Percentiles rank a stretch among this genome's conserved stretches.
Conservation (phyloP, 1,139 yeast species). For the Maudiozyma humilis region DNA sequence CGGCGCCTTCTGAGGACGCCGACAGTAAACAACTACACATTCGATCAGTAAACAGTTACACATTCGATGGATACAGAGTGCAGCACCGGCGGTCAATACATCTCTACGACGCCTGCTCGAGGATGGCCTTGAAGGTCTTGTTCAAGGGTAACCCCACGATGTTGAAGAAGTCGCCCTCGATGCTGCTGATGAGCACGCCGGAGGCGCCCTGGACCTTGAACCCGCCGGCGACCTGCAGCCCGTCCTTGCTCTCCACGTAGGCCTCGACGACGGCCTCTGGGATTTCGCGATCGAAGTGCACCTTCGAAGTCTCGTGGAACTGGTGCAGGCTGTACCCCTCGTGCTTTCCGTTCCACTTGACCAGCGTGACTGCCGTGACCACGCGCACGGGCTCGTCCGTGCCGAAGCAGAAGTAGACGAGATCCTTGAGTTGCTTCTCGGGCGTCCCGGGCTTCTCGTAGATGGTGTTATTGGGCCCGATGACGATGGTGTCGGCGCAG, state of each 20-base stretch:
- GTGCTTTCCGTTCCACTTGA: constrained; percentile 12
- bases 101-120: background rate
- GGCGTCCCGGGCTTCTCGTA: constrained; percentile 68
- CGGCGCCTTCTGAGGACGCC: too few relatives aligned
- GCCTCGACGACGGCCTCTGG: constrained; percentile 46
- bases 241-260: constrained; percentile 69
- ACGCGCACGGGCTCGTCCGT: constrained; percentile 41
- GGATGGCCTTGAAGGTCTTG: constrained; percentile 16
- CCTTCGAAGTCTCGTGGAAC: constrained; percentile 38
- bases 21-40: too few relatives aligned
- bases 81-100: too few relatives aligned
- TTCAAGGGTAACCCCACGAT: constrained; percentile 84
- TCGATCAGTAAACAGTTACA: background rate
- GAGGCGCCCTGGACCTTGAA: constrained; percentile 75
- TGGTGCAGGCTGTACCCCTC: constrained; percentile 20
- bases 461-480: constrained; percentile 52
- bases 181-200: constrained; percentile 50
- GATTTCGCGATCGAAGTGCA: constrained; percentile 41
- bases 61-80: background rate
- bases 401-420: constrained; percentile 39
- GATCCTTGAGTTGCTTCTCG: constrained; percentile 43
- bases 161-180: constrained; percentile 76
- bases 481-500: constrained; percentile 77
- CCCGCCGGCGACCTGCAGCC: constrained; percentile 82
- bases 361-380: constrained; percentile 54